These are phyloP conservation scores for Lizanozyma gosingica DNA, from an alignment of 1,139 yeast species.

Conservation along the genomic window DNA sequence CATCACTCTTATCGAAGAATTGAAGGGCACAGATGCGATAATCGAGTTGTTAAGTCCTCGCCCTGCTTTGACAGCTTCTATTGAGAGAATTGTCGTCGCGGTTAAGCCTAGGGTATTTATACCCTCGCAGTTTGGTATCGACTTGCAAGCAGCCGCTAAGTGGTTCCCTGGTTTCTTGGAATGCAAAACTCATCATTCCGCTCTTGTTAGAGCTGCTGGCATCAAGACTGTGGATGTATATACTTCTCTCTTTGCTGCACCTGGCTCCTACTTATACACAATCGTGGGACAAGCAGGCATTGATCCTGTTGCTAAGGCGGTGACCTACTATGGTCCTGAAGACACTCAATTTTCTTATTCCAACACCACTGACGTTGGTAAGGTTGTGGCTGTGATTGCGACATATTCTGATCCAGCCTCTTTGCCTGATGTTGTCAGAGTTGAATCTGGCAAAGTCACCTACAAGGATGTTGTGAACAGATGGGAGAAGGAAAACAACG, in stretches of 20 bases:
- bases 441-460: slow-evolving; percentile 33
- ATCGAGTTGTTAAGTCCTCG: slow-evolving; percentile 32
- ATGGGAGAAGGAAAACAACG: slow-evolving; percentile 33
- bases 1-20: slow-evolving; percentile 18
- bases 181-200: slow-evolving; percentile 30
- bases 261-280: slow-evolving; percentile 28
- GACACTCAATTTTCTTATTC: slow-evolving; percentile 24
- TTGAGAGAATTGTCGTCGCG: slow-evolving; percentile 25
- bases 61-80: slow-evolving; percentile 15
- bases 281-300: slow-evolving; percentile 30
- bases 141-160: slow-evolving; percentile 17
- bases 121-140: slow-evolving; percentile 57
- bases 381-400: slow-evolving; percentile 31
- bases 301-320: slow-evolving; percentile 23
- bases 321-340: slow-evolving; percentile 36
- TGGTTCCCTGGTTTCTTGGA: slow-evolving; percentile 26
- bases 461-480: slow-evolving; percentile 28
- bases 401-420: slow-evolving; percentile 24
- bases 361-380: slow-evolving; percentile 39
- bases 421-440: slow-evolving; percentile 38
- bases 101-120: slow-evolving; percentile 46
- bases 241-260: slow-evolving; percentile 37
- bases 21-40: slow-evolving; percentile 43
- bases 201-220: slow-evolving; percentile 33
- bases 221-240: slow-evolving; percentile 43